Base-by-base conservation (phyloP, 768 basidiomycete species). In the Lactarius hengduanensis region DNA sequence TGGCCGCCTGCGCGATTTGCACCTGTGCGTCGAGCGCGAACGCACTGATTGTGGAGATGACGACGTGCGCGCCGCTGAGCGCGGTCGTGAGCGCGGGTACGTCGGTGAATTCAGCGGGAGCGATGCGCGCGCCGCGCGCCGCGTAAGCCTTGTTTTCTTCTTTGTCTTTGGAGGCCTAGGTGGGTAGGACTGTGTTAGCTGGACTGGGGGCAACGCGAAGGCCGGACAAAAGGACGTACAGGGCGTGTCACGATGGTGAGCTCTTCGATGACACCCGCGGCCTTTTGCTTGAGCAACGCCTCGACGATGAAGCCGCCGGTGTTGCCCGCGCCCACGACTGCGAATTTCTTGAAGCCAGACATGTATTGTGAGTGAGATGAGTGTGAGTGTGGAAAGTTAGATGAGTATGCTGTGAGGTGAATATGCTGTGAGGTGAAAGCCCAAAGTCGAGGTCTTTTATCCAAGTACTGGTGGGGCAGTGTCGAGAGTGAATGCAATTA, bases 201-300 rank as follows among this genome's bases (percentile, higher is more conserved):
- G 9, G 41, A 41, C 41, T 45, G 43, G 20, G 9, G 8, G 20
- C 18, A 20, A 20, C 43, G 20, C 16, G 43, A 6, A 18, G 41
- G 41, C 34, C 13, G 38, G 7, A 32, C 30, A 3, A 16, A 18
- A n/a, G 41, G 22, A 58, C 69, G 15, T 55, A 71, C 70, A 3
- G 67, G 59, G 15, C 71, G 70, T 5, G 70, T 63, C 57, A 71
- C 50, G 34, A 71, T 57, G 4, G 57, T 40, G 20, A 71, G 38
- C 2, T 61, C 59, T 18, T 65, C 60, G 38, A 71, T 53, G 20
- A 22, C 15, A 3, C 70, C 71, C 16, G 61, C 28, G 3, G 47
- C 61, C 26, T 71, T 67, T 57, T 69, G 43, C 26, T 71, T 69
- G 54, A 71, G 61, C 3, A 71, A 64, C 55, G 71, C 67, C 18